phyloP scores from a whole-genome alignment of 2,329 filamentous ascomycete genomes.

The Fusarium incarnatum region DNA sequence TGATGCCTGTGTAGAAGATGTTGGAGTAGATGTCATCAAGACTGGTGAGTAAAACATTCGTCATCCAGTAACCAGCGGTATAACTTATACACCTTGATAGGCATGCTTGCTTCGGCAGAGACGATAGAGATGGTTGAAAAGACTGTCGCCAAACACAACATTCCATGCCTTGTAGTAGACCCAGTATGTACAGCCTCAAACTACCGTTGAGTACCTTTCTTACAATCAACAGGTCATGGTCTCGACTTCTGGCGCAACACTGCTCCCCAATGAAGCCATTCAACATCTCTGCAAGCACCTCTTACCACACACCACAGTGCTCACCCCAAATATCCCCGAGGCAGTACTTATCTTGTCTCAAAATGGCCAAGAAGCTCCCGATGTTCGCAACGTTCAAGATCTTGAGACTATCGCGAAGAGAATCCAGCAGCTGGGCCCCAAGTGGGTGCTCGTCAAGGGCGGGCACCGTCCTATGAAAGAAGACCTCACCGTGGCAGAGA shows the following conservation, averaged over 20 bases:
- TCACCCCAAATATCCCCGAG: slow-evolving; percentile 84
- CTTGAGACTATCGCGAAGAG: slow-evolving; percentile 75
- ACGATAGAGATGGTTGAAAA: slow-evolving; percentile 53
- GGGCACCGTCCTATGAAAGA: slow-evolving; percentile 84
- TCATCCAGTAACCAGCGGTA: background rate
- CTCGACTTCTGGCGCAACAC: slow-evolving; percentile 78
- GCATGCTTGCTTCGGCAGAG: slow-evolving; percentile 55
- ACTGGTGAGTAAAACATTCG: slow-evolving; percentile 70
- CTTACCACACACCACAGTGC: slow-evolving; percentile 73
- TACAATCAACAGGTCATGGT: slow-evolving; percentile 82
- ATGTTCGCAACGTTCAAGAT: slow-evolving; percentile 69
- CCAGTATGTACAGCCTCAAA: slow-evolving; percentile 46
- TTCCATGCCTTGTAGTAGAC: slow-evolving; percentile 53
- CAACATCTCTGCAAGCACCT: slow-evolving; percentile 68
- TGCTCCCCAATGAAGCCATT: slow-evolving; percentile 75
- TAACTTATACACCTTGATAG: slow-evolving; percentile 37
- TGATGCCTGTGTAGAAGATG: slow-evolving; percentile 83
- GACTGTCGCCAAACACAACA: slow-evolving; percentile 48
- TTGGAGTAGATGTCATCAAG: slow-evolving; percentile 91
- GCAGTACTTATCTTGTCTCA: slow-evolving; percentile 72
- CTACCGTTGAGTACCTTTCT: background rate
- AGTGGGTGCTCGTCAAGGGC: slow-evolving; percentile 88
- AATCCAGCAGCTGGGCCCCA: slow-evolving; percentile 76
- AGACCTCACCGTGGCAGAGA: slow-evolving; percentile 68
- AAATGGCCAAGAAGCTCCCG: slow-evolving; percentile 54